Base-by-base conservation (phyloP, 495 filamentous ascomycete species). In the Annulohypoxylon moriforme region DNA sequence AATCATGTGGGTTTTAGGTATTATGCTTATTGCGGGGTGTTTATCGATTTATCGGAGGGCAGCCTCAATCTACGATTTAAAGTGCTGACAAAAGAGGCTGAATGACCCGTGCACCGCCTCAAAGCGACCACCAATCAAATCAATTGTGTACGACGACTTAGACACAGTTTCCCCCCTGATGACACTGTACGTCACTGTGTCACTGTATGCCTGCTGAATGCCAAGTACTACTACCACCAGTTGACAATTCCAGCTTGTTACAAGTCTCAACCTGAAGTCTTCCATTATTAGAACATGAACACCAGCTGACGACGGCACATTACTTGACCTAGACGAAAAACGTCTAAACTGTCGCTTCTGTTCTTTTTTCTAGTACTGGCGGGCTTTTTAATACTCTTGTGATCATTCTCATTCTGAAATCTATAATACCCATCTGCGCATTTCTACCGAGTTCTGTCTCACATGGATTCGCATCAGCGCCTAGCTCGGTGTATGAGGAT, bases 81-180 rank as follows among this genome's bases (percentile, higher is more conserved):
- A 9, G 18, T 61, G 58, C 16, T 44, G 33, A 59, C 40, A 31
- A 25, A 63, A 66, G 61, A 67, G 66, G 66, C 60, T 69, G 71
- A 66, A 67, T 73, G 71, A 73, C 71, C 22, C 10, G n/a, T 62
- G 67, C 66, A 73, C 67, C 66, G 71, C 71, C 67, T 56, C 65
- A 69, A 18, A n/a, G n/a, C 0, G 25, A 1, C 1, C 1, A 29
- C 66, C 66, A 69, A 69, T 69, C 4, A 63, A 40, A 50, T 50
- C 9, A 31, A 46, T 29, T 5, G 13, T 24, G 27, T 16, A 16
- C 31, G 10, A 25, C 18, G 16, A 24, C 18, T 8, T 36, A 57
- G 20, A 22, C 53, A 47, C 22, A 60, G 33, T 60, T 47, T 29
- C 22, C 36, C 36, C 56, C 56, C 36, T 38, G 56, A 22, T 11